Percentiles rank a stretch among this genome's conserved stretches.
Conservation (phyloP, 2,329 filamentous ascomycete genomes). For the Scedosporium boydii region DNA sequence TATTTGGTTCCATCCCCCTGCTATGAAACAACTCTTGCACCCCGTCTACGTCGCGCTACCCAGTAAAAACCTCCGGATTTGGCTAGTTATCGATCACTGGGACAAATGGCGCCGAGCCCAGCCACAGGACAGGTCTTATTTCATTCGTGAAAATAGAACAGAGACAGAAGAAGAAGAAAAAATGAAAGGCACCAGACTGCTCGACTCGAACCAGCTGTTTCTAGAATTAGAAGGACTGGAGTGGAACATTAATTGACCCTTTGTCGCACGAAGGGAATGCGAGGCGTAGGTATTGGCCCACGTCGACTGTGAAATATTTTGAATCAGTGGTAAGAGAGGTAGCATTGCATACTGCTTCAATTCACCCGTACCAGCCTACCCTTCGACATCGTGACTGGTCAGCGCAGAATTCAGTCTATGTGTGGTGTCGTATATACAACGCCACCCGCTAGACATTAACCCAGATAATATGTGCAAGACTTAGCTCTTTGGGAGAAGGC, state of each 20-base stretch:
- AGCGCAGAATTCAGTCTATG: neutral
- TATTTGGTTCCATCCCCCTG: slow-evolving; percentile 1
- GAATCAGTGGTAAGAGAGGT: neutral
- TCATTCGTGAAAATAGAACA: neutral
- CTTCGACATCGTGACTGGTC: neutral
- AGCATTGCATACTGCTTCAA: neutral
- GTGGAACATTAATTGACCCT: neutral
- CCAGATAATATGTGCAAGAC: neutral
- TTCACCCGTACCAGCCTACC: neutral
- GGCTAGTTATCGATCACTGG: neutral
- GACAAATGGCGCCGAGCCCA: neutral
- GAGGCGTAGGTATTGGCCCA: neutral
- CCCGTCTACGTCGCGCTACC: neutral
- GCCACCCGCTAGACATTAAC: neutral
- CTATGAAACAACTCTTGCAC: slow-evolving; percentile 3
- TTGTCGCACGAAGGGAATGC: neutral
- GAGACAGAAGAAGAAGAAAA: neutral
- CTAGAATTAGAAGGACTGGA: neutral
- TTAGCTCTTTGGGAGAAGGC: neutral
- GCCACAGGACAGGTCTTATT: neutral
- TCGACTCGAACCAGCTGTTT: neutral
- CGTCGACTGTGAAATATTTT: neutral
- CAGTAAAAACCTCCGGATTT: neutral
- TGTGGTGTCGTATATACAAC: neutral
- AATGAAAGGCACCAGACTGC: neutral